Evolutionary conservation across 2,329 filamentous ascomycete genomes (phyloP).

Genomic region (Fusarium euwallaceae): DNA sequence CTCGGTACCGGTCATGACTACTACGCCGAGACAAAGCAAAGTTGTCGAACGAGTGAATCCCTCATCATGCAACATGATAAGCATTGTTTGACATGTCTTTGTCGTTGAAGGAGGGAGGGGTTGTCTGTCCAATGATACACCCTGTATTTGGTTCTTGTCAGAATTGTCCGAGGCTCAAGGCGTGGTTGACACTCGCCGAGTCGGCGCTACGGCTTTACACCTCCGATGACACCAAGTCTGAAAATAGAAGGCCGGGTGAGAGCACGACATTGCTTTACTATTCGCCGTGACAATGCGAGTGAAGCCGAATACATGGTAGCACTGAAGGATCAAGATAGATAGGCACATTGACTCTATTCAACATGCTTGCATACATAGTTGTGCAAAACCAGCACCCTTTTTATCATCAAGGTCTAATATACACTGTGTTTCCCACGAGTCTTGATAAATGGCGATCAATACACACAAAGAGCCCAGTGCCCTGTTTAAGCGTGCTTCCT

Average conservation of each 20-base stretch:
- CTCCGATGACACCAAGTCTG: constrained; percentile 16
- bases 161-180: constrained; percentile 17
- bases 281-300: background rate
- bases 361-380: background rate
- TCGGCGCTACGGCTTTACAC: constrained; percentile 19
- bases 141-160: background rate
- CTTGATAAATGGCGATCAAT: background rate
- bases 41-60: background rate
- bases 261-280: background rate
- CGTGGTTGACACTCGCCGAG: constrained; percentile 30
- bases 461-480: background rate
- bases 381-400: background rate
- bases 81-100: background rate
- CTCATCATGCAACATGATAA: background rate
- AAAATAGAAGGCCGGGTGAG: constrained; percentile 31
- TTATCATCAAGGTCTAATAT: constrained; percentile 15
- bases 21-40: constrained; percentile 16
- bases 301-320: background rate
- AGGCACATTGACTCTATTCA: background rate
- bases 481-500: constrained; percentile 16
- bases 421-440: constrained; percentile 3
- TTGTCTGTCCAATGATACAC: constrained; percentile 10
- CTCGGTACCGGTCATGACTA: constrained; percentile 6
- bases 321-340: background rate
- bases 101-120: background rate